Conservation (phyloP, 2,329 filamentous ascomycete species). For the Microcyclospora pomicola region DNA sequence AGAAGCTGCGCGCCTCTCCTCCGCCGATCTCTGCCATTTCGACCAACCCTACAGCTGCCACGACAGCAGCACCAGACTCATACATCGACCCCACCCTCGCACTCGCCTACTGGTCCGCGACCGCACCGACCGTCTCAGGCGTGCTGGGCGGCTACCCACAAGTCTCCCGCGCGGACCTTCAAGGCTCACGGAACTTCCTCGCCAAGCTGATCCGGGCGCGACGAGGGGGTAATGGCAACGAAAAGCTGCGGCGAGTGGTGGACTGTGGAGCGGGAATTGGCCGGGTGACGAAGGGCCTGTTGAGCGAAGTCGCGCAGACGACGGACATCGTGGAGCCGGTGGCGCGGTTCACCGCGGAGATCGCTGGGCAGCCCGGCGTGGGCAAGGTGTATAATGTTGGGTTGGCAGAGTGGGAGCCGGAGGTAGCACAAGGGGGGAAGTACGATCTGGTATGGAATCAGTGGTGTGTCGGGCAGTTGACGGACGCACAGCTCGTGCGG, state of each 20-base stretch:
- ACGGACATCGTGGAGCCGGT: constrained; percentile 83
- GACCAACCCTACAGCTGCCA: too few relatives aligned
- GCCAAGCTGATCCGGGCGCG: constrained; percentile 44
- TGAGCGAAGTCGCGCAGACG: constrained; percentile 53
- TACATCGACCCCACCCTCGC: constrained; percentile 31
- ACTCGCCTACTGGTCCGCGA: constrained; percentile 38
- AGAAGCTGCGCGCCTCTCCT: too few relatives aligned
- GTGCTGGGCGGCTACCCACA: constrained; percentile 67
- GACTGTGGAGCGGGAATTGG: constrained; percentile 64
- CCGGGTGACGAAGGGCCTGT: constrained; percentile 62
- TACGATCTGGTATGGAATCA: constrained; percentile 85
- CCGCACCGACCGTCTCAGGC: constrained; percentile 47
- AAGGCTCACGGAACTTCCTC: constrained; percentile 55
- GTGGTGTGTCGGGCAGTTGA: constrained; percentile 79
- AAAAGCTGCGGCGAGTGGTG: constrained; percentile 30
- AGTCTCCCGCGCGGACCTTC: constrained; percentile 56
- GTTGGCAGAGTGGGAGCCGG: constrained; percentile 54
- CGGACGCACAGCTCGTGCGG: constrained; percentile 53
- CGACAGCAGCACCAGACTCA: constrained; percentile 26
- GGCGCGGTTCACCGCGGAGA: constrained; percentile 56
- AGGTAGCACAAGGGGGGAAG: constrained; percentile 11
- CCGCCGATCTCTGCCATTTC: constrained; percentile 1
- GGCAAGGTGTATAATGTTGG: constrained; percentile 59
- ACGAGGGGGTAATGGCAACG: constrained; percentile 11
- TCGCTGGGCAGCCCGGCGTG: constrained; percentile 34